phyloP scores from a whole-genome alignment of 768 basidiomycete genomes.

The Phlegmacium glaucopus region DNA sequence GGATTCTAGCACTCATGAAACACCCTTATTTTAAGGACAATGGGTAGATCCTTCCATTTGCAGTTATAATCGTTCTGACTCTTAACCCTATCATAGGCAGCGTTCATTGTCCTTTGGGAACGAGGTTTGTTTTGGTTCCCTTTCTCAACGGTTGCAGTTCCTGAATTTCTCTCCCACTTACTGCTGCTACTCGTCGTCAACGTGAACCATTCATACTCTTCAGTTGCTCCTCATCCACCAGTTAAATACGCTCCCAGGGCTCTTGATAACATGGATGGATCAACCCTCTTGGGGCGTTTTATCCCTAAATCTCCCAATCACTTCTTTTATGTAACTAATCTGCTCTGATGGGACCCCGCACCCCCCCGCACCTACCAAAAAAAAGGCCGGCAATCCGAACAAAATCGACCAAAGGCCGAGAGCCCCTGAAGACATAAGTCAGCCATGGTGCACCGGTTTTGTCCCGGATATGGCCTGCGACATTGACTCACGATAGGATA shows the following conservation, averaged over 20 bases:
- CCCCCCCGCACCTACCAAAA: no score
- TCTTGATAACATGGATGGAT: neutral
- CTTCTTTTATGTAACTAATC: no score
- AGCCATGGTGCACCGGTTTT: no score
- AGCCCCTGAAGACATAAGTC: no score
- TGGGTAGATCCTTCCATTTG: neutral
- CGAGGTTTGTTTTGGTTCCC: neutral
- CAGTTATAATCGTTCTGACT: neutral
- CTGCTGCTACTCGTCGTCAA: neutral
- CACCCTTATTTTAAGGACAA: neutral
- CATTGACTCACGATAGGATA: no score
- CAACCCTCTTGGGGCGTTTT: conserved; percentile 2
- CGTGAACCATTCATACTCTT: no score
- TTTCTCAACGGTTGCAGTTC: neutral
- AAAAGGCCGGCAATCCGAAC: no score
- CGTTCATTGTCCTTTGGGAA: neutral
- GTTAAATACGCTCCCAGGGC: neutral
- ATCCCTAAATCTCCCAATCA: neutral
- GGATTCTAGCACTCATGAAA: neutral
- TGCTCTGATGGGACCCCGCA: no score
- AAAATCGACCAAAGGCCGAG: no score
- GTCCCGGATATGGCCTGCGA: no score
- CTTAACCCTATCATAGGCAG: no score
- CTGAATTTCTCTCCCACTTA: neutral
- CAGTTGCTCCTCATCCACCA: neutral